phyloP scores from a whole-genome alignment of 345 rosid species.

The Angophora floribunda region DNA sequence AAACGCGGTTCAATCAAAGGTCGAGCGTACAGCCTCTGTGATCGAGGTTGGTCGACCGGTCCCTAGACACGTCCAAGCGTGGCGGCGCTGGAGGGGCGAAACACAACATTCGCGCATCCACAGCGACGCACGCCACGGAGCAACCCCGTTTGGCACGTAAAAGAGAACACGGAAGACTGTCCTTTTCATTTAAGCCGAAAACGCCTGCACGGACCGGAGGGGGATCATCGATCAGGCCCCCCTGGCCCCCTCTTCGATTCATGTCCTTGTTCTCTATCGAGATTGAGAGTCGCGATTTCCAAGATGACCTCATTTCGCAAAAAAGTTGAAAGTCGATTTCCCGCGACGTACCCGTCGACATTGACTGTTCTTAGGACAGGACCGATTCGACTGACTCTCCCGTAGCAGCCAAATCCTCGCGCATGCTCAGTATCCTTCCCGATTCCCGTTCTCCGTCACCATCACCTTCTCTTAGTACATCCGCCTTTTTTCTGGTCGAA shows the following conservation, averaged over 20 bases:
- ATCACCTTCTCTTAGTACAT: background rate
- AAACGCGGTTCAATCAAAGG: background rate
- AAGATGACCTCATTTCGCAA: background rate
- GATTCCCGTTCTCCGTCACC: background rate
- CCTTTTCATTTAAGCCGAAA: background rate
- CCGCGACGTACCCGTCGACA: background rate
- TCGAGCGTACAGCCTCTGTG: background rate
- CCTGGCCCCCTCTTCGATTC: background rate
- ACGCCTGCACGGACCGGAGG: background rate
- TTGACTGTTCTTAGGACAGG: background rate
- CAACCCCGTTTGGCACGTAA: background rate
- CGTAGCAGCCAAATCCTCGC: background rate
- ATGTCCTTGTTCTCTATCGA: background rate
- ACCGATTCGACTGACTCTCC: background rate
- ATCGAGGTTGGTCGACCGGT: background rate
- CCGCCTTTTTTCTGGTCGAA: background rate
- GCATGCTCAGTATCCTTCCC: background rate
- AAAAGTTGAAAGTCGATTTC: background rate
- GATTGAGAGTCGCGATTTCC: background rate
- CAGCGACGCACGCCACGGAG: background rate
- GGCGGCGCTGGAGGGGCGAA: background rate
- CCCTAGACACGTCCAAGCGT: background rate
- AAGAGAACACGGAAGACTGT: background rate
- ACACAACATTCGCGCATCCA: background rate
- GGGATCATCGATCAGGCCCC: background rate